These are phyloP conservation scores for Crucihimalaya himalaica DNA, from an alignment of 345 rosid species.

Conservation along the genomic window DNA sequence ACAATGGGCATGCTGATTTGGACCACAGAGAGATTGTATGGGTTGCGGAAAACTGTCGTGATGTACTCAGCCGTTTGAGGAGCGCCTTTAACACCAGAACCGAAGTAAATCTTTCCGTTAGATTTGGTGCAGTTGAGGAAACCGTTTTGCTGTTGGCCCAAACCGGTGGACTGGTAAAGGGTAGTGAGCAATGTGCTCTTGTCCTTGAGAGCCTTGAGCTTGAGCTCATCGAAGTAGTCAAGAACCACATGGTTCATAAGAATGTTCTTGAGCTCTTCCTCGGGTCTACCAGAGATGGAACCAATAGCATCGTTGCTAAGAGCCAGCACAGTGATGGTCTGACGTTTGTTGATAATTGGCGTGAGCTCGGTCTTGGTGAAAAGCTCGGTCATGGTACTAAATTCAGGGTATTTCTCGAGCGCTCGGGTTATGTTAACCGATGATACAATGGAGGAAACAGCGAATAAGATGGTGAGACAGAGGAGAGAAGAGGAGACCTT, in stretches of 20 bases:
- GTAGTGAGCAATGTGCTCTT: slow-evolving; percentile 54
- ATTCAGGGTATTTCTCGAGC: slow-evolving; percentile 50
- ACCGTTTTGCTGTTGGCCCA: slow-evolving; percentile 54
- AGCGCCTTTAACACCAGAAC: slow-evolving; percentile 54
- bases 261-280: slow-evolving; percentile 47
- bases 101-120: slow-evolving; percentile 49
- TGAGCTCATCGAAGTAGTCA: slow-evolving; percentile 53
- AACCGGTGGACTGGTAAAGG: slow-evolving; percentile 65
- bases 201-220: slow-evolving; percentile 42
- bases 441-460: slow-evolving; percentile 34
- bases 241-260: slow-evolving; percentile 58
- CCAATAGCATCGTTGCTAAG: slow-evolving; percentile 48
- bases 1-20: slow-evolving; percentile 62
- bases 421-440: slow-evolving; percentile 51
- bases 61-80: slow-evolving; percentile 48
- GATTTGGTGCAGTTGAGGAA: slow-evolving; percentile 55
- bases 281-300: slow-evolving; percentile 40
- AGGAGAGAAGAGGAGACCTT: slow-evolving; percentile 40
- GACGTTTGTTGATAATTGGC: slow-evolving; percentile 42
- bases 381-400: slow-evolving; percentile 44
- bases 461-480: slow-evolving; percentile 37
- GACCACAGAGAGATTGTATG: slow-evolving; percentile 70
- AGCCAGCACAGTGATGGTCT: slow-evolving; percentile 56
- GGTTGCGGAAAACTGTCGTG: slow-evolving; percentile 48
- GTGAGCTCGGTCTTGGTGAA: slow-evolving; percentile 44